Evolutionary conservation across 371 early-diverging fungal genomes (phyloP).

Genomic region (Mucor piriformis): DNA sequence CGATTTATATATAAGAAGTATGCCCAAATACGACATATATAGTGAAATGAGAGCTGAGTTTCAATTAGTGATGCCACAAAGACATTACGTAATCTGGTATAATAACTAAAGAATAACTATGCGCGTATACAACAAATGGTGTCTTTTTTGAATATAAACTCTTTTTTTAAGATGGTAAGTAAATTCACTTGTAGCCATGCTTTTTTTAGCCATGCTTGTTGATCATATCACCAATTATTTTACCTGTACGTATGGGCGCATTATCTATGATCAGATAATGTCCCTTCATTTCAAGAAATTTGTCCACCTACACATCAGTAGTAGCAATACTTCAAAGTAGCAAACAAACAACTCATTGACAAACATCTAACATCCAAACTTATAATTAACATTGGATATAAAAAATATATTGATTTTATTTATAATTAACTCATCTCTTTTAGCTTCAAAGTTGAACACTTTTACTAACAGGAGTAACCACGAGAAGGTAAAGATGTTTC

Average conservation of each 20-base stretch:
- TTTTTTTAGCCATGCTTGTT: too few relatives aligned
- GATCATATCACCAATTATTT: too few relatives aligned
- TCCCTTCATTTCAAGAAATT: too few relatives aligned
- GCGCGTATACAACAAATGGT: constrained; percentile 16
- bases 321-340: background rate
- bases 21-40: too few relatives aligned
- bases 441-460: constrained; percentile 21
- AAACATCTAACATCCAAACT: background rate
- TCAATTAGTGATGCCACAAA: too few relatives aligned
- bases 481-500: constrained; percentile 24
- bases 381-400: constrained; percentile 8
- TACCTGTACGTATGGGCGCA: too few relatives aligned
- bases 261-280: too few relatives aligned
- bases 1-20: too few relatives aligned
- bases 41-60: too few relatives aligned
- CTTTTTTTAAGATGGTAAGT: background rate
- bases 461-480: constrained; percentile 26
- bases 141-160: constrained; percentile 20
- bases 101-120: too few relatives aligned
- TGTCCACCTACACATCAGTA: background rate
- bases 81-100: too few relatives aligned
- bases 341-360: background rate
- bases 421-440: constrained; percentile 18
- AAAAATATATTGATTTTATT: constrained; percentile 3
- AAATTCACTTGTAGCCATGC: too few relatives aligned